Percentiles rank a stretch among this genome's conserved stretches.
Conservation (phyloP, 305 asterid species). For the Euphrasia arctica region DNA sequence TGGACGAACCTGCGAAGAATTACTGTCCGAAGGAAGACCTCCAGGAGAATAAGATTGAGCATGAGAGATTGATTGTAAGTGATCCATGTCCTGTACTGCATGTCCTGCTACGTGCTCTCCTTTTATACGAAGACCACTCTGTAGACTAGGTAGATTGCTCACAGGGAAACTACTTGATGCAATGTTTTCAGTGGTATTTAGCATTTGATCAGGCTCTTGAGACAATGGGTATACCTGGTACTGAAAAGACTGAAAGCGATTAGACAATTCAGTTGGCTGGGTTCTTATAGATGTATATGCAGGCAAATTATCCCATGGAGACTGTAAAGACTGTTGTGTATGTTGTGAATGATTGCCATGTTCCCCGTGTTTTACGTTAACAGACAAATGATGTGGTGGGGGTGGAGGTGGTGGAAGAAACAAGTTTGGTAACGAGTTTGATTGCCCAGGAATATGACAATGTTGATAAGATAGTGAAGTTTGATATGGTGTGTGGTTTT, state of each 20-base stretch:
- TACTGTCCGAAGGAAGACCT: constrained; percentile 39
- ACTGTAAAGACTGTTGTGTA: constrained; percentile 42
- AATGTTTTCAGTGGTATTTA: constrained; percentile 31
- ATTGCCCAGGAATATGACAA: constrained; percentile 44
- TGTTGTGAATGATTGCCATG: constrained; percentile 38
- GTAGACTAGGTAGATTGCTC: constrained; percentile 37
- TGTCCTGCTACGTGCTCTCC: constrained; percentile 34
- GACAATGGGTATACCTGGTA: constrained; percentile 39
- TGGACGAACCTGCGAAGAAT: constrained; percentile 36
- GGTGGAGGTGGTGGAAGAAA: constrained; percentile 59
- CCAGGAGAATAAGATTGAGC: constrained; percentile 41
- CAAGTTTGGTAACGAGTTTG: constrained; percentile 44
- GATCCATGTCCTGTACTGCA: constrained; percentile 32
- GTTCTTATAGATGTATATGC: constrained; percentile 38
- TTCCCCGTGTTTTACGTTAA: constrained; percentile 32
- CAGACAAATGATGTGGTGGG: constrained; percentile 31
- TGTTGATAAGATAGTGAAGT: constrained; percentile 51
- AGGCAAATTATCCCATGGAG: constrained; percentile 39
- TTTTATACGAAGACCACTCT: constrained; percentile 30
- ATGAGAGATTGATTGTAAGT: constrained; percentile 33
- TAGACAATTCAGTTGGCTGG: constrained; percentile 39
- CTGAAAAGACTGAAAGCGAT: constrained; percentile 40
- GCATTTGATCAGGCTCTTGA: constrained; percentile 37
- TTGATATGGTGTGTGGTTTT: constrained; percentile 42
- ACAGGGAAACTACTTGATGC: constrained; percentile 35